A percentile compares a stretch with the other conserved stretches of the same genome.
phyloP scores from a whole-genome alignment of 2,329 filamentous ascomycete genomes.

The Monosporascus cannonballus region DNA sequence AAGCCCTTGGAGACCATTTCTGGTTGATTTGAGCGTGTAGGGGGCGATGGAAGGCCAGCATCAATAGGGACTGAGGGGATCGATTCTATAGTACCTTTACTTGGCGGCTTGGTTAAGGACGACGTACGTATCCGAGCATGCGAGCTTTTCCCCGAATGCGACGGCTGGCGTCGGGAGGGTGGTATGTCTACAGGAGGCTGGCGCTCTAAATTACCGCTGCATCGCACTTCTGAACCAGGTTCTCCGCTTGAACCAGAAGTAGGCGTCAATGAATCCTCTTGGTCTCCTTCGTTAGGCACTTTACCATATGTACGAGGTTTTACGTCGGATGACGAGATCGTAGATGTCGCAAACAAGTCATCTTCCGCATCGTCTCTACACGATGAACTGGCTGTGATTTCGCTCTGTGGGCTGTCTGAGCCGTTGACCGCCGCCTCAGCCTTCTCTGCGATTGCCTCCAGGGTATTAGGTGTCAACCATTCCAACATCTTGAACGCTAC shows the following conservation, averaged over 20 bases:
- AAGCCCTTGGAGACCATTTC: slow-evolving; percentile 19
- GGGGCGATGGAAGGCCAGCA: slow-evolving; percentile 12
- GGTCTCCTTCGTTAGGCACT: background rate
- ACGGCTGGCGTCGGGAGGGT: slow-evolving; percentile 7
- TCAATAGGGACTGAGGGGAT: slow-evolving; percentile 8
- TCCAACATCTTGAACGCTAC: slow-evolving; percentile 65
- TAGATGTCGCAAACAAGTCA: slow-evolving; percentile 5
- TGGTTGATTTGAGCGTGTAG: slow-evolving; percentile 8
- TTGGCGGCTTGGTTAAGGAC: slow-evolving; percentile 18
- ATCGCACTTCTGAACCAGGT: background rate
- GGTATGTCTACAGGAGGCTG: slow-evolving; percentile 6
- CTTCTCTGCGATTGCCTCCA: slow-evolving; percentile 42
- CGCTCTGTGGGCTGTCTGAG: slow-evolving; percentile 3
- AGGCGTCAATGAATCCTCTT: background rate
- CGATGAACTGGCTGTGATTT: slow-evolving; percentile 21
- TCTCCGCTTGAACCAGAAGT: background rate
- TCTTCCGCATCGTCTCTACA: slow-evolving; percentile 11
- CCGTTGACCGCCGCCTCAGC: slow-evolving; percentile 18
- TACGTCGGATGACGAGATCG: slow-evolving; percentile 2
- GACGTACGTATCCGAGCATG: slow-evolving; percentile 24
- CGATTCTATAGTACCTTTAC: slow-evolving; percentile 15
- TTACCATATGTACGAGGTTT: background rate
- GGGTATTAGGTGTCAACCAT: slow-evolving; percentile 58
- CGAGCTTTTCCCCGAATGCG: slow-evolving; percentile 21
- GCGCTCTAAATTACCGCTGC: slow-evolving; percentile 3